Base-by-base conservation (phyloP, 2,329 filamentous ascomycete genomes). In the Madurella fahalii region DNA sequence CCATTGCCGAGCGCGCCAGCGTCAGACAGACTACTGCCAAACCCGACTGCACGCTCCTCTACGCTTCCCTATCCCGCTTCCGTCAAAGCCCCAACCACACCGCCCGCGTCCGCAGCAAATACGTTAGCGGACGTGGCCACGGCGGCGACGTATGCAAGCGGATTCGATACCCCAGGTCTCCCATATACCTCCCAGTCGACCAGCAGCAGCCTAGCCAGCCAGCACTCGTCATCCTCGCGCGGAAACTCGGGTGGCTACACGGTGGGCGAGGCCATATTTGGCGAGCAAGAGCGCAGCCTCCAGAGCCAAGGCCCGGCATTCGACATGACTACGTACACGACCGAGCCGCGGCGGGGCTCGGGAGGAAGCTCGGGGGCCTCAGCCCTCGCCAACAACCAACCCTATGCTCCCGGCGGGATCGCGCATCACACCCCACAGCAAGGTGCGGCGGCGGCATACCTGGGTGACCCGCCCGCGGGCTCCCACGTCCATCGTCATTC, bases 1-100 rank as follows among this genome's bases (percentile, higher is more conserved):
- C 73, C 73, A 0, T 52, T 68, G 1, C 50, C 68, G 5, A 63
- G 66, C 25, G 62, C 67, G 3, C 58, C 60, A 1, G 50, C 34
- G 18, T 50, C 55, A 11, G 69, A 70, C 15, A 65, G 68, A 9
- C 58, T 69, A 12, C 65, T 75, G 1, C 71, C 73, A 1, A 68
- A 71, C 4, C 68, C 69, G 2, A 62, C 68, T 9, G 68, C 66
- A 30, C 67, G 69, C 39, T 62, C 69, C 0, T 67, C 66, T 1
- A 61, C 56, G 5, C 18, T 58, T 20, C 57, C 57, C 20, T 71
- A 71, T 52, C 67, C 69, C 15, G 41, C 53, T 1, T 11, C 54
- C 13, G 34, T 57, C 40, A 71, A 70, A 52, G 34, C 60, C 15
- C 16, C 57, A 17, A 31, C 44, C 12, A 9, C 32, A 2, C 16